A percentile compares a stretch with the other conserved stretches of the same genome.
Conservation (phyloP, 768 basidiomycete species). For the Rhizopogon roseolus region DNA sequence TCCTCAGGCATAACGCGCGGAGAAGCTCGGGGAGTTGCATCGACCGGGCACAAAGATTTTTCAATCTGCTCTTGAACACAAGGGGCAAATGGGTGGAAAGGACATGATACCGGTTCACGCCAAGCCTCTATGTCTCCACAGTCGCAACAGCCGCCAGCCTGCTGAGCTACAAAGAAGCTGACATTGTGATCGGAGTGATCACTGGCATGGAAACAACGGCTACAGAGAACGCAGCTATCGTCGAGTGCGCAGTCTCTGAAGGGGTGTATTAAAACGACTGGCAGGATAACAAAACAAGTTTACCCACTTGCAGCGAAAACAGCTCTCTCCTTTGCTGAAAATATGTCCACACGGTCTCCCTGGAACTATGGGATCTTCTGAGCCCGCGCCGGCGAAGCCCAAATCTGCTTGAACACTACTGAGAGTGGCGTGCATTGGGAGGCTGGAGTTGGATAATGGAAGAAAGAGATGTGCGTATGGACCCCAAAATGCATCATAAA, state of each 20-base stretch:
- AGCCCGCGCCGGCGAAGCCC: conserved; percentile 54
- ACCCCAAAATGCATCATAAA: conserved; percentile 83
- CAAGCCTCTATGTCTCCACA: conserved; percentile 92
- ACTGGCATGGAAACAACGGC: conserved; percentile 86
- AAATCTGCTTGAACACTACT: conserved; percentile 64
- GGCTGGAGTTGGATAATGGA: conserved; percentile 54
- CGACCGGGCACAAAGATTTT: conserved; percentile 11
- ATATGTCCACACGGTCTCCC: conserved; percentile 80
- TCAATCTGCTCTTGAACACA: conserved; percentile 15
- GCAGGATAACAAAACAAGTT: neutral
- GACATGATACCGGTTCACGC: conserved; percentile 62
- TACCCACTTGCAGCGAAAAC: conserved; percentile 90
- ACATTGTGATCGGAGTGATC: conserved; percentile 86
- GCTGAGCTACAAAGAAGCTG: conserved; percentile 88
- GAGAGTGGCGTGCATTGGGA: conserved; percentile 60
- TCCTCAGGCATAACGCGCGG: conserved; percentile 40
- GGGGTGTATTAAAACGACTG: neutral
- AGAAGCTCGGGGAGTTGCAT: conserved; percentile 38
- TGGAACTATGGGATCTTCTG: conserved; percentile 54
- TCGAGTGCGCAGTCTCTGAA: conserved; percentile 86
- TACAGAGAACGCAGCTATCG: conserved; percentile 86
- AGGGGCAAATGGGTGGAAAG: conserved; percentile 61
- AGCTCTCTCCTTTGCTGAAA: conserved; percentile 87
- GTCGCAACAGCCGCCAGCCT: conserved; percentile 92
- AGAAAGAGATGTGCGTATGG: conserved; percentile 69